Percentiles rank a stretch among this genome's conserved stretches.
Conservation (phyloP, 345 rosid genomes). For the Citrus reticulata region DNA sequence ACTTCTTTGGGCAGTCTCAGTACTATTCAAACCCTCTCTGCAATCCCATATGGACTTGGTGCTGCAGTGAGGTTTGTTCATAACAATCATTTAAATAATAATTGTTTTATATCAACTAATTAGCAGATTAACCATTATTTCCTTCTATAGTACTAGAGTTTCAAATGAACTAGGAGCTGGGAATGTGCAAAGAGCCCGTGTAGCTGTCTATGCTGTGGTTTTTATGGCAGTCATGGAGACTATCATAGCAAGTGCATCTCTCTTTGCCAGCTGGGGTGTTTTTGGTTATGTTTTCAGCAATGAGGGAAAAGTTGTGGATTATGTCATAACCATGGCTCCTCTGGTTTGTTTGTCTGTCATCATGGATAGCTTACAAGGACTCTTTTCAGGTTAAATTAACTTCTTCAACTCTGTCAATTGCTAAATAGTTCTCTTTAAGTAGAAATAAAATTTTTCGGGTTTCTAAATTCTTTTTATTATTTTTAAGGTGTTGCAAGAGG, state of each 20-base stretch:
- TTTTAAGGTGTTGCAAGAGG: slow-evolving; percentile 71
- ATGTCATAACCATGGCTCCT: slow-evolving; percentile 70
- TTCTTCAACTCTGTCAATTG: background rate
- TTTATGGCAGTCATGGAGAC: slow-evolving; percentile 35
- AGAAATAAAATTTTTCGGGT: background rate
- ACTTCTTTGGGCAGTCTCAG: too few species aligned
- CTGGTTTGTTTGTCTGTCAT: slow-evolving; percentile 55
- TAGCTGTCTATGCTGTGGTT: slow-evolving; percentile 31
- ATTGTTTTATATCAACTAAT: too few species aligned
- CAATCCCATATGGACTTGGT: too few species aligned
- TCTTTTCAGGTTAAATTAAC: slow-evolving; percentile 51
- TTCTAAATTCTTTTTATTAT: background rate
- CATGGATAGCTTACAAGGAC: slow-evolving; percentile 58
- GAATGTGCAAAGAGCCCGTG: too few species aligned
- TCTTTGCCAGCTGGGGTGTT: slow-evolving; percentile 35
- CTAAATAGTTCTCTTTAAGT: background rate
- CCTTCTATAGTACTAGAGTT: too few species aligned
- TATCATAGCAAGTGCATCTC: slow-evolving; percentile 30
- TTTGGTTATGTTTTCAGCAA: slow-evolving; percentile 76
- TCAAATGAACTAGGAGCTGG: too few species aligned
- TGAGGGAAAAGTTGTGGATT: slow-evolving; percentile 58
- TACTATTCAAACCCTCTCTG: too few species aligned
- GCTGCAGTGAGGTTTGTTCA: too few species aligned
- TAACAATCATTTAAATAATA: too few species aligned
- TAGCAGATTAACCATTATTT: too few species aligned